Conservation (phyloP, 2,329 filamentous ascomycete genomes). For the Pseudogymnoascus sp. region DNA sequence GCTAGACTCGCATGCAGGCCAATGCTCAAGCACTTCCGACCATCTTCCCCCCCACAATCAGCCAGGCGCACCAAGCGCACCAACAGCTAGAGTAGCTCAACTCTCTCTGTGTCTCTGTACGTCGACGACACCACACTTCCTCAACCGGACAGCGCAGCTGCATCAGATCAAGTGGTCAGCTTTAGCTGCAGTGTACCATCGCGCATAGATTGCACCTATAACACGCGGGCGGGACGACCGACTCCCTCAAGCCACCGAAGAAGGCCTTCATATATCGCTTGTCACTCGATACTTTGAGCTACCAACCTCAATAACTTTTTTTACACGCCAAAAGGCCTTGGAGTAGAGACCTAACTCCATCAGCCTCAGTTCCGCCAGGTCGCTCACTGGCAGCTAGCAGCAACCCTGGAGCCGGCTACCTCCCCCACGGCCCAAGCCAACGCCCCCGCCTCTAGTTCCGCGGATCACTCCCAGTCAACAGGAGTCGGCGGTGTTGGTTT, state of each 20-base stretch:
- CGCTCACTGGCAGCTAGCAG: constrained; percentile 1
- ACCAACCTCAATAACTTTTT: neutral
- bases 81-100: constrained; percentile 2
- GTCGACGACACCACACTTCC: neutral
- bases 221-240: neutral
- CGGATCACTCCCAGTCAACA: neutral
- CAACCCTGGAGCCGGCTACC: neutral
- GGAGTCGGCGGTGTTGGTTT: constrained; percentile 5
- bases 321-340: neutral
- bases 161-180: constrained; percentile 7
- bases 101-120: neutral
- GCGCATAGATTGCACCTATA: neutral
- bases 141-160: constrained; percentile 1
- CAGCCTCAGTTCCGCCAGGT: constrained; percentile 5
- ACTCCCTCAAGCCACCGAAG: neutral
- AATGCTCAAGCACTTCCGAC: constrained; percentile 2
- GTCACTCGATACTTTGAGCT: constrained; percentile 1
- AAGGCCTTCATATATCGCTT: neutral
- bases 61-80: constrained; percentile 2
- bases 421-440: neutral
- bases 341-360: neutral
- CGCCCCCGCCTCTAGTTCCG: constrained; percentile 2
- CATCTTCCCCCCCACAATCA: neutral
- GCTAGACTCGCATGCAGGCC: neutral
- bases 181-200: constrained; percentile 1